Evolutionary conservation across 495 filamentous ascomycete genomes (phyloP), one percentile per base, ranked within the genome.

Genomic region (Penicillium cosmopolitanum): DNA sequence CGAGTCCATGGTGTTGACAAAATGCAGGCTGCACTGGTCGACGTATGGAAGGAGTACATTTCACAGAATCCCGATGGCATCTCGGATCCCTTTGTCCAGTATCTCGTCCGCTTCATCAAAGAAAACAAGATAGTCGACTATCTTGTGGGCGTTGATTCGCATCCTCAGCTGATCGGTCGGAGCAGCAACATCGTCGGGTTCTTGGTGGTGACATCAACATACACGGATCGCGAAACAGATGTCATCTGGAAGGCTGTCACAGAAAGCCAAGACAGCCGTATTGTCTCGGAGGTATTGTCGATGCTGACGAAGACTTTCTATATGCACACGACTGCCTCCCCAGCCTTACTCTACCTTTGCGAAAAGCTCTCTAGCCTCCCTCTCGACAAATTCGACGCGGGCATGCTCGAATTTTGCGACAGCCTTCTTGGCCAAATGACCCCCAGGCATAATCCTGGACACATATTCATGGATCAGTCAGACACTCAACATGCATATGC

Each of bases 111-210:
- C 21, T 89, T 87, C 58, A 80, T 96, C 43, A 73, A 86, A 25
- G 63, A 79, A 4, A 85, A 85, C 46, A 84, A 83, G 57, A 80
- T 96, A 23, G 81, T 96, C 44, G 86, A 91, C 48, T 96, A 98
- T 70, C 83, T 98, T 28, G 86, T 98, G 55, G 91, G 95, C 2
- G 86, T 93, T 44, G 93, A 92, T 55, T 96, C 95, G 16, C 95
- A 98, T 66, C 90, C 91, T 6, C 91, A 96, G 65, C 84, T 98
- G 57, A 96, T 96, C 47, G 80, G 77, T 43, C 84, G 91, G 60
- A 89, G 90, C 66, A 81, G 81, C 57, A 96, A 97, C 56, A 89
- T 98, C 54, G 79, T 96, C 42, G 89, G 89, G 0, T 98, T 97
- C 59, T 80, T 98, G 50, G 82, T 92, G n/a, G 90, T 95, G 40